Evolutionary conservation across 345 rosid genomes (phyloP), one percentile per base, ranked within the genome.

Genomic region (Stellera chamaejasme): DNA sequence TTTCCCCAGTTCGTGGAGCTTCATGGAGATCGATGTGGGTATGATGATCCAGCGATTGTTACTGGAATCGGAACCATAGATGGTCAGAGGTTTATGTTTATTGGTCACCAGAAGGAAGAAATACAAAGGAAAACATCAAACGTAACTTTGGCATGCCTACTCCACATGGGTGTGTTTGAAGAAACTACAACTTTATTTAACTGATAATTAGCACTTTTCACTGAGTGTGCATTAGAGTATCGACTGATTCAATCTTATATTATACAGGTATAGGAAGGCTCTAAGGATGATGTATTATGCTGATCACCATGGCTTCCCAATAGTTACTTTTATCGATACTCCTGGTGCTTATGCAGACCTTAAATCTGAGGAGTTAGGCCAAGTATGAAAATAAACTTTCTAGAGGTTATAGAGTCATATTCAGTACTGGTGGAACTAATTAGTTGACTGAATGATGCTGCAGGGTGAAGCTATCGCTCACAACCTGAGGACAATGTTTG

Each of bases 131-230:
- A 69, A 84, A 87, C 70, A 84, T 93, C 48, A 78, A 78, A 73
- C 91, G 92, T 45, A 93, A 93, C 75, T 93, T 93, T 76, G 99
- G 99, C 59, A 93, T 89, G 99, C 99, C 99, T 67, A 93, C 99
- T 54, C 99, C 99, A 50, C 99, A 89, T 55, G 99, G 97, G 99
- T 93, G 84, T 59, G 80, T 27, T 50, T 57, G 26, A 13, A 64
- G 56, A 44, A 50, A 56, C 14, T 45, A 63, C 26, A 32, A 27
- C 53, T 26, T 43, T 55, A 48, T 11, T 44, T 6, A 23, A 36
- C 48, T 42, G 26, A 25, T 28, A 10, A 25, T 56, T 56, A 26
- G 27, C 26, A 26, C 23, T 45, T 53, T 13, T 43, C 3, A 16
- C 43, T 28, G 10, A 10, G n/a, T 23, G 61, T 26, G 48, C 50